A percentile compares a stretch with the other conserved stretches of the same genome.
Conservation (phyloP, 768 basidiomycete species). For the Boletus patriciae region DNA sequence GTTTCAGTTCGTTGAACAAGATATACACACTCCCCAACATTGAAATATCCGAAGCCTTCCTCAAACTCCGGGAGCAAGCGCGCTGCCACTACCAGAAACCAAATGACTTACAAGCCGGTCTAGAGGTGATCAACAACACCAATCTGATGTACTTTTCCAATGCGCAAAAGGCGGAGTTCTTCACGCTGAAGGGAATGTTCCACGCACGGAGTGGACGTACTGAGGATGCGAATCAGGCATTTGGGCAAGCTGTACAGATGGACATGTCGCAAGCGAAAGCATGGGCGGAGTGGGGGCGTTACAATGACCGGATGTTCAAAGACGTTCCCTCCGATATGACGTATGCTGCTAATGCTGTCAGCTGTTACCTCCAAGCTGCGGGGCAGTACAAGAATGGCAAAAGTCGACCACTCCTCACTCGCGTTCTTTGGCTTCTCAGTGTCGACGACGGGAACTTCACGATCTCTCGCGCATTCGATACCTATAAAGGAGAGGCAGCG, state of each 20-base stretch:
- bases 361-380: conserved; percentile 96
- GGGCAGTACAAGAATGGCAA: conserved; percentile 94
- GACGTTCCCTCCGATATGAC: conserved; percentile 72
- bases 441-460: conserved; percentile 77
- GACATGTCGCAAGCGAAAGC: conserved; percentile 94
- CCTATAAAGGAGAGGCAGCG: conserved; percentile 93
- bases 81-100: conserved; percentile 97
- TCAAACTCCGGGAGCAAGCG: conserved; percentile 97
- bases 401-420: conserved; percentile 84
- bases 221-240: conserved; percentile 89
- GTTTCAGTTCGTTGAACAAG: conserved; percentile 90
- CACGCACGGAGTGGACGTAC: conserved; percentile 80
- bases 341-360: conserved; percentile 87
- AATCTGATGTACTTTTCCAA: conserved; percentile 97
- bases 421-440: conserved; percentile 95
- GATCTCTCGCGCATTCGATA: conserved; percentile 83
- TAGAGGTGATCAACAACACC: conserved; percentile 99
- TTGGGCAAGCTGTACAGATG: conserved; percentile 93
- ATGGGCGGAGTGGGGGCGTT: conserved; percentile 98
- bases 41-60: conserved; percentile 98
- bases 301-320: conserved; percentile 91
- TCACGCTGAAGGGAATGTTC: conserved; percentile 98
- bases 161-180: conserved; percentile 96
- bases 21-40: conserved; percentile 99
- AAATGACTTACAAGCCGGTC: conserved; percentile 86